These are phyloP conservation scores for Colletotrichum limetticola DNA, from an alignment of 2,329 filamentous ascomycete species.

Conservation along the genomic window DNA sequence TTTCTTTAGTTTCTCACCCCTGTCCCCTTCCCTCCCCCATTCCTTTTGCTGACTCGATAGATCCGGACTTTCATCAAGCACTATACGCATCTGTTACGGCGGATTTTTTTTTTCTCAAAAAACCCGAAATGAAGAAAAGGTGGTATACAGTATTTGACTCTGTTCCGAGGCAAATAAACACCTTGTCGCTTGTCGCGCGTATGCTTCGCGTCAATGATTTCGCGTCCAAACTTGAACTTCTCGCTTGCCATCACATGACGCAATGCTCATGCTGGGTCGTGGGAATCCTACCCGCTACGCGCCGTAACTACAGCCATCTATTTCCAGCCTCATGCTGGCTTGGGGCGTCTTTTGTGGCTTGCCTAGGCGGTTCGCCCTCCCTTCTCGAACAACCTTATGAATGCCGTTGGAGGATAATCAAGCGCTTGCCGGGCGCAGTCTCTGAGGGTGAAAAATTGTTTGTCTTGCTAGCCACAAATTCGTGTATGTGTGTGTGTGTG, in stretches of 20 bases:
- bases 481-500: neutral
- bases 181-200: neutral
- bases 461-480: neutral
- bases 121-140: neutral
- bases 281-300: slow-evolving; percentile 15
- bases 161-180: neutral
- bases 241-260: slow-evolving; percentile 29
- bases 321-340: slow-evolving; percentile 9
- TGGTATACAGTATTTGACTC: neutral
- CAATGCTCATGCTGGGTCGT: slow-evolving; percentile 27
- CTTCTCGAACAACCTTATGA: neutral
- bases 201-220: slow-evolving; percentile 17
- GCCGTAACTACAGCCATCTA: neutral
- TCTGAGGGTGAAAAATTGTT: neutral
- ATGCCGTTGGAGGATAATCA: neutral
- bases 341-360: neutral
- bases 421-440: neutral
- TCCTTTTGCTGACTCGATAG: neutral
- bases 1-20: neutral
- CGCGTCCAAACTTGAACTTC: neutral
- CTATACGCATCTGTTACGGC: neutral
- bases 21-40: neutral
- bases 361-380: neutral
- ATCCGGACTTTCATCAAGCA: neutral
- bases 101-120: neutral